A percentile compares a stretch with the other conserved stretches of the same genome.
These are phyloP conservation scores for Dendrothele bispora DNA, from an alignment of 768 basidiomycete genomes.

Conservation along the genomic window DNA sequence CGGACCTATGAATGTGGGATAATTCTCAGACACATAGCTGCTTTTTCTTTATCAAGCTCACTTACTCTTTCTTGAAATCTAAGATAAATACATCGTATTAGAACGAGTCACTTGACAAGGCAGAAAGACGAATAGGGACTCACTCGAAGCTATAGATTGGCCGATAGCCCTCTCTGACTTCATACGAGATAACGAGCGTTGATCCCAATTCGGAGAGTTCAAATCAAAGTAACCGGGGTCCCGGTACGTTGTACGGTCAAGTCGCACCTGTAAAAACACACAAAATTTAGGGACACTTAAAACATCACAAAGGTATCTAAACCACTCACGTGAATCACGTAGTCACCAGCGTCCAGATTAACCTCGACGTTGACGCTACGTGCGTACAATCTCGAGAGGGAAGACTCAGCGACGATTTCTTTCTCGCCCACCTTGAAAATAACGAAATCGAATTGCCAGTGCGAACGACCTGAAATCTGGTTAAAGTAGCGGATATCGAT, in stretches of 20 bases:
- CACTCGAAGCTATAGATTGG: constrained; percentile 20
- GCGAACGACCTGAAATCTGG: constrained; percentile 32
- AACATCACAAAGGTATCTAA: too few relatives aligned
- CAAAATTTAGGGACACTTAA: too few relatives aligned
- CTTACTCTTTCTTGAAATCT: constrained; percentile 21
- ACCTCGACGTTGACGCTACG: constrained; percentile 41
- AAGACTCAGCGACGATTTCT: constrained; percentile 31
- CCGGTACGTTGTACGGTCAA: too few relatives aligned
- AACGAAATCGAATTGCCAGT: constrained; percentile 48
- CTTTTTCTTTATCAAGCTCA: too few relatives aligned
- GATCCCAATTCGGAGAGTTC: too few relatives aligned
- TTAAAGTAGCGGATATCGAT: constrained; percentile 46
- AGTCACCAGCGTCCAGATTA: constrained; percentile 39
- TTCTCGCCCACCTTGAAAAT: constrained; percentile 43
- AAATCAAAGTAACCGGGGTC: too few relatives aligned
- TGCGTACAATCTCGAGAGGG: constrained; percentile 27
- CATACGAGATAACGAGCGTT: constrained; percentile 22
- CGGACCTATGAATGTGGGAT: too few relatives aligned
- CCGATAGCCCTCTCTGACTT: constrained; percentile 17
- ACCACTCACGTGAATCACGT: constrained; percentile 40
- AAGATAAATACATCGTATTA: neutral
- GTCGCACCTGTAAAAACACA: constrained; percentile 19
- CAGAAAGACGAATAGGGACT: neutral
- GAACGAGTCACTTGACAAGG: too few relatives aligned
- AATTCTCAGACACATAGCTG: too few relatives aligned